Evolutionary conservation across 1,284 basidiomycete genomes (phyloP), one percentile per base, ranked within the genome.

Genomic region (Marasmius tenuissimus): DNA sequence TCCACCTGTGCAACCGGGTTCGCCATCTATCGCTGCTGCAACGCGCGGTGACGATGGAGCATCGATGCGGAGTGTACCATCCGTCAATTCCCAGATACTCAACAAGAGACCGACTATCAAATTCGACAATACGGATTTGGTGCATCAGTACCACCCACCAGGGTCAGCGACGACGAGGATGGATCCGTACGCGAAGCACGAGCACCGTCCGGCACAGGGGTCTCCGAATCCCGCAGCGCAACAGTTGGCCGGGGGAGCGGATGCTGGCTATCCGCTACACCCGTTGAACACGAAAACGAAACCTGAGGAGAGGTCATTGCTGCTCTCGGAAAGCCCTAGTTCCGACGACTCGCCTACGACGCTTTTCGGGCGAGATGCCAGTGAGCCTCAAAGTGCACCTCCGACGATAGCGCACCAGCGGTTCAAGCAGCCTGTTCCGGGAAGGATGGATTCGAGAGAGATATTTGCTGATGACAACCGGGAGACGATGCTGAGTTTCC

Each of bases 101-200:
- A 72, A 68, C 63, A 84, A 81, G 73, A 82, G 78, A 57, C 85
- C 85, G 60, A 85, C 87, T 33, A 87, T 93, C 81, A 92, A 92
- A 72, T 93, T 93, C 68, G 88, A 83, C 48, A 78, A 78, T 45
- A 77, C 88, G 67, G 91, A 93, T 62, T 69, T 92, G 6, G 85
- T 92, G 42, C 90, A 93, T 71, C 84, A 85, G 58, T 93, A 93
- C 71, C 83, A 82, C 22, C 78, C 76, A 14, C 75, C 76, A n/a
- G 78, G 79, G 9, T 65, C 68, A n/a, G 77, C 76, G n/a, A 80
- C 80, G 27, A 58, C 54, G 9, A 75, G 75, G 27, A 78, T 79
- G 9, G 75, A 78, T 48, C 80, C 77, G 57, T 73, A 76, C 27
- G 83, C 83, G 18, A 85, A 77, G 6, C 88, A 91, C 66, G 81